Evolutionary conservation across 176 grass and related monocot species (phyloP), one percentile per base, ranked within the genome.

Genomic region (Avena insularis): DNA sequence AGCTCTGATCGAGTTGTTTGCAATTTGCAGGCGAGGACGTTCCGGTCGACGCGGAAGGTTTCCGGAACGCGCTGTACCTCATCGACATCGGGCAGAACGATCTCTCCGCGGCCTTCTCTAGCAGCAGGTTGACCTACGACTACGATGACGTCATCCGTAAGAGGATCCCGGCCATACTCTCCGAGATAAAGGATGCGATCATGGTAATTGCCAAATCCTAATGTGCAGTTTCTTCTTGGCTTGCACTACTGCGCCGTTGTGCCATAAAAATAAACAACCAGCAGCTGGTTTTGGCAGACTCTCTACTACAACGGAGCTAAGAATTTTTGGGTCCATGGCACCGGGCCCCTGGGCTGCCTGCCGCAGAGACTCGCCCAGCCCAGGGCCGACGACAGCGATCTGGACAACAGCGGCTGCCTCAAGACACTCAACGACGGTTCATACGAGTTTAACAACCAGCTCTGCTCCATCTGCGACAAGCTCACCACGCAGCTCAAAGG

Each of bases 71-170:
- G 21, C 62, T 95, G 2, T 92, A 95, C 63, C 38, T 90, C 46
- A 71, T 95, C 55, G 93, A 95, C 91, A 95, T 95, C 16, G 93
- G 93, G 12, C 93, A 95, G 89, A 95, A 92, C 78, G 91, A 95
- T 59, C 86, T 95, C 2, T 45, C 84, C 20, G 83, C 9, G 0
- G 88, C 86, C 0, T 87, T 95, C 2, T 76, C 79, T 2, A 61
- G 57, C 43, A 12, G 75, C 50, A 15, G 80, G 0, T 8, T 88
- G 33, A 10, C 80, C 0, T 92, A 40, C 38, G 38, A 40, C 46
- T 47, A 91, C 83, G 93, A 82, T 10, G 83, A 89, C 74, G 45
- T 92, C 2, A 0, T 91, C 89, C 17, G 19, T 12, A 35, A 67
- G 55, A 89, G 33, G 57, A 79, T 95, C 7, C 93, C 93, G 1